Evolutionary conservation across 805 yeast genomes (phyloP).

Genomic region (Metschnikowia lochheadii): DNA sequence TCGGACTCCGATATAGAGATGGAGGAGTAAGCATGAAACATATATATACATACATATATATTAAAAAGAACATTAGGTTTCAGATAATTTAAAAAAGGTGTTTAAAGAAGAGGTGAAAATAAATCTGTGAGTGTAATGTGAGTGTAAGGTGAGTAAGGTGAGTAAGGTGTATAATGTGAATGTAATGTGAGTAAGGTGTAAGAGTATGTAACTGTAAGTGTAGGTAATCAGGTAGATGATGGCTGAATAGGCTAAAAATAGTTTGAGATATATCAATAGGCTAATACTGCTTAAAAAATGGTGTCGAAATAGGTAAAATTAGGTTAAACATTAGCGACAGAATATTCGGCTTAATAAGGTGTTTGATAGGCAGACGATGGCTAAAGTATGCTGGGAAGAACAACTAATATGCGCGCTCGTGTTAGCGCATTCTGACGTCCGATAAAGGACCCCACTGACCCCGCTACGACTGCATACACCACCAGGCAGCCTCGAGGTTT

Average conservation of each 20-base stretch:
- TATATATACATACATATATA: too few species aligned
- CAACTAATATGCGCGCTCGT: not conserved
- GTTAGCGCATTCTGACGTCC: not conserved
- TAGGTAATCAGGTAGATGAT: not conserved
- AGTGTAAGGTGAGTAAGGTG: too few species aligned
- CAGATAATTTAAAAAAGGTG: not conserved
- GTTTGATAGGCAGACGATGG: too few species aligned
- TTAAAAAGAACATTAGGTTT: not conserved
- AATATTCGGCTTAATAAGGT: too few species aligned
- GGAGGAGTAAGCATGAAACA: slow-evolving; percentile 8
- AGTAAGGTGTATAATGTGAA: too few species aligned
- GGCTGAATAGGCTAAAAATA: too few species aligned
- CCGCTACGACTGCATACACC: not conserved
- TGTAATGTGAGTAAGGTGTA: too few species aligned
- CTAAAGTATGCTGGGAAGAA: not conserved
- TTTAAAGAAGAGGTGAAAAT: not conserved
- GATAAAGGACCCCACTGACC: slow-evolving; percentile 3
- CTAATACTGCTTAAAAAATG: too few species aligned
- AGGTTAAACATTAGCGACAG: too few species aligned
- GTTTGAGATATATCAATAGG: too few species aligned
- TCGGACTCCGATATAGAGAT: slow-evolving; percentile 14
- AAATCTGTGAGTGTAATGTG: not conserved
- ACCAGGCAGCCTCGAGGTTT: not conserved
- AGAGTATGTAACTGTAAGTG: too few species aligned
- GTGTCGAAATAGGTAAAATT: too few species aligned